phyloP scores from a whole-genome alignment of 2,329 filamentous ascomycete genomes.

The Diaporthe ilicicola region DNA sequence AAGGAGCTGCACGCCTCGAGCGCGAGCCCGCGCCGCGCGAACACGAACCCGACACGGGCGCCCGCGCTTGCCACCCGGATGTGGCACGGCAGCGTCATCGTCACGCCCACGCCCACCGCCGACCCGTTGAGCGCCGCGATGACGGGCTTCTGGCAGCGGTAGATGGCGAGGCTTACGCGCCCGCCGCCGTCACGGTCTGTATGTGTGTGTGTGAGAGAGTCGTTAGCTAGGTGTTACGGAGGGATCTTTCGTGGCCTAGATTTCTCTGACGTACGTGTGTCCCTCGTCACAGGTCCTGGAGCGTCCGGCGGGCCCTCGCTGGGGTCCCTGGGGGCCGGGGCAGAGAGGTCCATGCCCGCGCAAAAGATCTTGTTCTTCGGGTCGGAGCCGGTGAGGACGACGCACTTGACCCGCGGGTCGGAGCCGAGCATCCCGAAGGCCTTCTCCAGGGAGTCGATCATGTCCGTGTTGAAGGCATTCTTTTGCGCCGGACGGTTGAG shows the following conservation, averaged over 20 bases:
- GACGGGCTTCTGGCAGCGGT: constrained; percentile 65
- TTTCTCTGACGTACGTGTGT: constrained; percentile 36
- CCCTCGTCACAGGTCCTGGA: constrained; percentile 34
- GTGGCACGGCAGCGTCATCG: constrained; percentile 65
- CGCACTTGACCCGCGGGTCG: constrained; percentile 62
- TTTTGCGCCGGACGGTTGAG: constrained; percentile 69
- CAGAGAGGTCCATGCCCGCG: constrained; percentile 64
- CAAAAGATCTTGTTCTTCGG: constrained; percentile 61
- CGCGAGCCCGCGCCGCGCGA: constrained; percentile 72
- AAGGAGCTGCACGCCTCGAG: constrained; percentile 78
- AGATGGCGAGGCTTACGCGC: constrained; percentile 61
- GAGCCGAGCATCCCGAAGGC: constrained; percentile 60
- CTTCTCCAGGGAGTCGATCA: constrained; percentile 67
- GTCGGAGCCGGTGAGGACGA: constrained; percentile 64
- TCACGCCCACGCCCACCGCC: constrained; percentile 69
- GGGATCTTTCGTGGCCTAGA: not conserved
- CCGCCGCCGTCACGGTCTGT: constrained; percentile 60
- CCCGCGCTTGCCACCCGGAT: constrained; percentile 61
- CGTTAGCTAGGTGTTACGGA: not conserved
- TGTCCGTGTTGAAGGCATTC: constrained; percentile 74
- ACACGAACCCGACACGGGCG: constrained; percentile 79
- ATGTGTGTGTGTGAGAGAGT: fast-evolving
- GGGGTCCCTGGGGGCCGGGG: constrained; percentile 38
- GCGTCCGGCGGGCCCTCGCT: constrained; percentile 39
- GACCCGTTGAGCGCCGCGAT: constrained; percentile 67